Percentiles rank a stretch among this genome's conserved stretches.
Conservation (phyloP, 148 eudicot genomes). For the Rhododendron molle region DNA sequence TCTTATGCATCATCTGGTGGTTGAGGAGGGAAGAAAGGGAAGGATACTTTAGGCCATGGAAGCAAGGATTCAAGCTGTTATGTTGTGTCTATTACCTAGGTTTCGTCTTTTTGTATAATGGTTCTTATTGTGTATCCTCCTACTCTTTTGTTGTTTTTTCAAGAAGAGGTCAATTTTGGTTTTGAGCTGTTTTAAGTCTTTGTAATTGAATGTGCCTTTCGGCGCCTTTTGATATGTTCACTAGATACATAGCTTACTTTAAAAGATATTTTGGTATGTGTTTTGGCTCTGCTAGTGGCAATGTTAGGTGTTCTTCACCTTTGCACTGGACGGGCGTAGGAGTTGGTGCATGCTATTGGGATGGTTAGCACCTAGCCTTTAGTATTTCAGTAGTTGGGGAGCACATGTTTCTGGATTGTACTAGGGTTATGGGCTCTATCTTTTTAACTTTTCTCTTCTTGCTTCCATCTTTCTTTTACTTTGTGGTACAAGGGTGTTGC, state of each 20-base stretch:
- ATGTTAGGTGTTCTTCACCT: background rate
- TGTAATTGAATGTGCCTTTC: background rate
- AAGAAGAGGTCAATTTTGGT: background rate
- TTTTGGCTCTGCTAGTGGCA: background rate
- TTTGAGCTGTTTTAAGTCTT: background rate
- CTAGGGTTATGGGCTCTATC: background rate
- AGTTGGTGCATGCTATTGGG: background rate
- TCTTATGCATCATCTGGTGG: background rate
- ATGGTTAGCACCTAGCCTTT: background rate
- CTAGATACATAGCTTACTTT: background rate
- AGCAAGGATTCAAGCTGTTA: background rate
- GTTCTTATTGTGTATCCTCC: background rate
- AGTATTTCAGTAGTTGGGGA: background rate
- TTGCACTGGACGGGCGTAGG: background rate
- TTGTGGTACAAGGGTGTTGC: background rate
- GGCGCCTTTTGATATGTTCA: too few species aligned
- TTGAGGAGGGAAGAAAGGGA: background rate
- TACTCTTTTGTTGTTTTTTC: background rate
- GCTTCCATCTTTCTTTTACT: background rate
- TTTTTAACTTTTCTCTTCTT: background rate
- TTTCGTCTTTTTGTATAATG: background rate
- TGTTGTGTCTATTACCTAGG: background rate
- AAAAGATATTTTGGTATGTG: background rate
- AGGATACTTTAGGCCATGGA: background rate
- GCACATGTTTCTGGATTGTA: background rate